Base-by-base conservation (phyloP, 305 asterid species). In the Fraxinus platypoda region DNA sequence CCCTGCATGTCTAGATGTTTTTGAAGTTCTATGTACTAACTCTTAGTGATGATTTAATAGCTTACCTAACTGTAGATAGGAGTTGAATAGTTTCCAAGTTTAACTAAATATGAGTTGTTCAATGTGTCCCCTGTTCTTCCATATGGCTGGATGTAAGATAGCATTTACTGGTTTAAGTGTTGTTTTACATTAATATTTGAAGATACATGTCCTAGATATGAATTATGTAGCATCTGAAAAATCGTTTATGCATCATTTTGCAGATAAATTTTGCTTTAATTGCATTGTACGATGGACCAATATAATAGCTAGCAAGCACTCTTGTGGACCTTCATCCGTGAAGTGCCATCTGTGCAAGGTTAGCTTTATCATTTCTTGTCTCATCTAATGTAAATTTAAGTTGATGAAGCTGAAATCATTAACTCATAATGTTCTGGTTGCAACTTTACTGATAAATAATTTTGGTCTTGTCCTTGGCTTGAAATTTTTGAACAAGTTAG, bases 321-420 rank as follows among this genome's bases (percentile, higher is more conserved):
- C 90, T 23, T 26, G 49, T 76, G 73, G 62, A 30, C 90, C 91
- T 81, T 74, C 93, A 75, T 89, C 94, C 17, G 64, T 92, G 74
- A 88, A 87, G 81, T 94, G 98, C 78, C 98, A 97, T 77, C 19
- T 94, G 70, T 94, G 98, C 86, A 94, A 92, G 97, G 98, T 94
- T 78, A 76, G 91, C 77, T 59, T 70, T 77, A 57, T 26, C 34
- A n/a, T 82, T 71, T 82, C 72, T 81, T 3, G 37, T 15, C 11
- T 31, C 31, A 37, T 68, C 9, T 64, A 15, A 26, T 30, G 43
- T 35, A 41, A 64, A 72, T 46, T 15, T 28, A 17, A 52, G 82
- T 73, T 84, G 41, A 75, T 75, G 66, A 31, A 70, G 62, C 52
- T 74, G 52, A 74, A 59, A n/a, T 35, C 78, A 43, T 46, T 81